phyloP scores from a whole-genome alignment of 2,329 filamentous ascomycete species.

The Exophiala alcalophila region DNA sequence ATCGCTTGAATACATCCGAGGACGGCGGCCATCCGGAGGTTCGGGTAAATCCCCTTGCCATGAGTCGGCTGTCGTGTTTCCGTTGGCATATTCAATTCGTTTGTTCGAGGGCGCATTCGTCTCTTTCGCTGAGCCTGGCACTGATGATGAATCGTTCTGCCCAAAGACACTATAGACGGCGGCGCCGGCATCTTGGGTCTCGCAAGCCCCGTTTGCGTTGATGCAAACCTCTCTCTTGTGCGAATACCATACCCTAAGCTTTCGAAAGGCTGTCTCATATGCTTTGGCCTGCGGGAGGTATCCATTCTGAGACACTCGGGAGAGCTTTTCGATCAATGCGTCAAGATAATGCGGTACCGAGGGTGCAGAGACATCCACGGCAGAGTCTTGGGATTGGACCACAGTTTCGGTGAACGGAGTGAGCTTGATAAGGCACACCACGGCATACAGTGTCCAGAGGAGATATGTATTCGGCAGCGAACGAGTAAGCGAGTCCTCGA shows the following conservation, averaged over 20 bases:
- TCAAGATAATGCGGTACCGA: conserved; percentile 64
- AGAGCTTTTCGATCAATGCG: conserved; percentile 64
- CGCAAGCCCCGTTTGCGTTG: background rate
- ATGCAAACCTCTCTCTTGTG: conserved; percentile 40
- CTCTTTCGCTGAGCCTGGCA: background rate
- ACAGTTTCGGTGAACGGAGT: conserved; percentile 58
- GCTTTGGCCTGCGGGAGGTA: conserved; percentile 64
- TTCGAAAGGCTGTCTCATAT: conserved; percentile 65
- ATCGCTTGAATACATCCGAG: background rate
- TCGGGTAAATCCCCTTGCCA: too few relatives aligned
- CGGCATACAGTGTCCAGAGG: conserved; percentile 67
- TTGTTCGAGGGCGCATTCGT: background rate
- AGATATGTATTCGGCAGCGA: conserved; percentile 68
- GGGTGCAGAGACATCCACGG: conserved; percentile 65
- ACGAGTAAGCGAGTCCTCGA: conserved; percentile 58
- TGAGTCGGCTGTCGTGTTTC: background rate
- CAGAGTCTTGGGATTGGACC: conserved; percentile 42
- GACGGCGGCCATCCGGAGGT: background rate
- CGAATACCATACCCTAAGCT: conserved; percentile 67
- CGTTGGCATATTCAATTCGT: background rate
- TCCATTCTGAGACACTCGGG: conserved; percentile 58
- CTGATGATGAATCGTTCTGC: background rate
- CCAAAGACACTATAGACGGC: conserved; percentile 8
- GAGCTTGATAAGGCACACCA: conserved; percentile 69
- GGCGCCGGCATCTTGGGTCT: background rate